Percentiles rank a stretch among this genome's conserved stretches.
These are phyloP conservation scores for Dalechampia spathulata DNA, from an alignment of 441 rosid species.

Conservation along the genomic window DNA sequence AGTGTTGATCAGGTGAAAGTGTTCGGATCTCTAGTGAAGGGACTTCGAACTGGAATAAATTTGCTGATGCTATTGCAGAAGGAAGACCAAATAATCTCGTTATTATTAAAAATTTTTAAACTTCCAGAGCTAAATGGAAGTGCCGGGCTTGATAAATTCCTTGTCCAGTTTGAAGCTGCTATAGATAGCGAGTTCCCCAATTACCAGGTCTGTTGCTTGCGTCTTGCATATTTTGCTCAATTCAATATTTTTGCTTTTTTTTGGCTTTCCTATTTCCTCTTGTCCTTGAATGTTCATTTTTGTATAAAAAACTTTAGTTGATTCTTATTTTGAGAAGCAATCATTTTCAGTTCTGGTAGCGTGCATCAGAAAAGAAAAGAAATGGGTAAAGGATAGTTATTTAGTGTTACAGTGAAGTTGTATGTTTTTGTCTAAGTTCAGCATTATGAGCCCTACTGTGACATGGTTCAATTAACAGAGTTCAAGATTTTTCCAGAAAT, in stretches of 20 bases:
- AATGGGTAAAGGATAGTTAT: neutral
- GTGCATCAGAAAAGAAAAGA: no score
- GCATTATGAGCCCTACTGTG: neutral
- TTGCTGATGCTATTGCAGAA: conserved; percentile 52
- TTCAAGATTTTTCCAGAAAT: no score
- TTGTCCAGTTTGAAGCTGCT: conserved; percentile 87
- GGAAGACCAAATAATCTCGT: conserved; percentile 38
- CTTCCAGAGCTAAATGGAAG: conserved; percentile 53
- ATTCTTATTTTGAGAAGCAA: neutral
- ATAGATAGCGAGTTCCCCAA: conserved; percentile 78
- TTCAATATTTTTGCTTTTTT: no score
- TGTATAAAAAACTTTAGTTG: neutral
- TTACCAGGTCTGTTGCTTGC: conserved; percentile 56
- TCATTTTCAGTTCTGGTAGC: neutral
- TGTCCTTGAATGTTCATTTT: neutral
- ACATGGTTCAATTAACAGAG: no score
- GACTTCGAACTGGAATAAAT: conserved; percentile 70
- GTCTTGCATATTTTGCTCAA: neutral
- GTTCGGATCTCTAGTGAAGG: conserved; percentile 82
- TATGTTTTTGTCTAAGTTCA: neutral
- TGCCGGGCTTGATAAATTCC: conserved; percentile 54
- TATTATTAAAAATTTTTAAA: conserved; percentile 45
- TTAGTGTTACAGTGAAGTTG: no score
- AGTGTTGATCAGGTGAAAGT: conserved; percentile 57
- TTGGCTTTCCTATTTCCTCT: neutral